Evolutionary conservation across 164 flowering plant genomes (phyloP).

Genomic region (Stephania japonica): DNA sequence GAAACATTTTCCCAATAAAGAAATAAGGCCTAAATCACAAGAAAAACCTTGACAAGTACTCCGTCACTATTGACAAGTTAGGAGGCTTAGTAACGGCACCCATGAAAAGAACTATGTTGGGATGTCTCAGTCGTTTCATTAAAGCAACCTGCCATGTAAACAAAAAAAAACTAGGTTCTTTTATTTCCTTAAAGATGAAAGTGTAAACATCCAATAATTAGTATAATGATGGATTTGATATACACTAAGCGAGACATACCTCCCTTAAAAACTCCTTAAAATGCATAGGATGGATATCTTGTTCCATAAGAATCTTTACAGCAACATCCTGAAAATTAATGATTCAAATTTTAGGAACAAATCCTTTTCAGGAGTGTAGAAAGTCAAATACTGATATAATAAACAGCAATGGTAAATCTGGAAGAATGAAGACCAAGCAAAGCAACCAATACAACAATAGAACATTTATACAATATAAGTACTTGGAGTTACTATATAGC

Average conservation of each 20-base stretch:
- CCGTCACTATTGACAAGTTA: constrained; percentile 90
- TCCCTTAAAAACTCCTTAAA: constrained; percentile 85
- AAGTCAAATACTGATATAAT: not conserved
- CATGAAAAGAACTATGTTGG: constrained; percentile 97
- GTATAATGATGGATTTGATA: not conserved
- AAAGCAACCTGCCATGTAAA: constrained; percentile 63
- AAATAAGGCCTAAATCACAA: constrained; percentile 2
- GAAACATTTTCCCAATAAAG: not conserved
- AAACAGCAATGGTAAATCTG: too few relatives aligned
- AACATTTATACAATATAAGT: too few relatives aligned
- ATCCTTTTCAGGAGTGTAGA: not conserved
- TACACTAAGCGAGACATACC: constrained; percentile 33
- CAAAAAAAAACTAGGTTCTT: not conserved
- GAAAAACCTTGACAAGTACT: constrained; percentile 86
- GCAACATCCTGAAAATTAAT: constrained; percentile 78
- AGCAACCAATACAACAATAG: too few relatives aligned
- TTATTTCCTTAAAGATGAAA: not conserved
- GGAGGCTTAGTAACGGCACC: constrained; percentile 98
- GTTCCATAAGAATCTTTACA: constrained; percentile 98
- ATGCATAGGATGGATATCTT: constrained; percentile 78
- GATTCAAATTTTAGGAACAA: constrained; percentile 1
- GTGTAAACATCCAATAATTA: not conserved
- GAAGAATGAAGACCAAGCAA: too few relatives aligned
- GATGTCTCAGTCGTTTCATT: constrained; percentile 95
- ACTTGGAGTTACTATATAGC: too few relatives aligned